Conservation (phyloP, 805 yeast genomes). For the Ogataea degrootiae region DNA sequence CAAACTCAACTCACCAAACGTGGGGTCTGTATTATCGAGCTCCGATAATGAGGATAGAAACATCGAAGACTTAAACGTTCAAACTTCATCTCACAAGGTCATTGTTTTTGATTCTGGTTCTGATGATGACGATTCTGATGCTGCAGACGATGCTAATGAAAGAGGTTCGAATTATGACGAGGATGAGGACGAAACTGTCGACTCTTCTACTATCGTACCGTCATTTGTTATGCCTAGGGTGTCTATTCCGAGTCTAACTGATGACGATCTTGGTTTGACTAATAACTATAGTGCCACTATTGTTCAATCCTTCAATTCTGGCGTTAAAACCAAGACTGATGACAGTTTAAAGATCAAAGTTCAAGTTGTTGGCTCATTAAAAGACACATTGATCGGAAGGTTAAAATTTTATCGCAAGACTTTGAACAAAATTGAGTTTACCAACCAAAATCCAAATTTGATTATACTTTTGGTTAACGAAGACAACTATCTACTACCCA, state of each 20-base stretch:
- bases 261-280: not conserved
- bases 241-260: conserved; percentile 20
- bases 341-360: conserved; percentile 13
- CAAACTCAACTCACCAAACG: conserved; percentile 12
- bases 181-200: conserved; percentile 24
- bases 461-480: conserved; percentile 25
- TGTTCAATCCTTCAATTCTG: not conserved
- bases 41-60: conserved; percentile 27
- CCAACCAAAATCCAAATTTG: conserved; percentile 21
- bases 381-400: conserved; percentile 17
- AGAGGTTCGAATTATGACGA: conserved; percentile 2
- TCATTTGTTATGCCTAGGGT: conserved; percentile 36
- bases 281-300: not conserved
- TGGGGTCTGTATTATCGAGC: conserved; percentile 30
- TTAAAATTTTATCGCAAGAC: conserved; percentile 26
- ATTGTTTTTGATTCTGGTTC: conserved; percentile 24
- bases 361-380: conserved; percentile 25
- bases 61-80: conserved; percentile 12
- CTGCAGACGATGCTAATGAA: conserved; percentile 8
- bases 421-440: conserved; percentile 25
- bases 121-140: conserved; percentile 9
- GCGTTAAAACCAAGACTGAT: not conserved
- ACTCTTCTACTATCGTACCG: conserved; percentile 27
- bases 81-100: conserved; percentile 14
- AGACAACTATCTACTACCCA: conserved; percentile 27